Percentiles rank a stretch among this genome's conserved stretches.
These are phyloP conservation scores for Pelargonium fulgidum DNA, from an alignment of 441 rosid genomes.

Conservation along the genomic window DNA sequence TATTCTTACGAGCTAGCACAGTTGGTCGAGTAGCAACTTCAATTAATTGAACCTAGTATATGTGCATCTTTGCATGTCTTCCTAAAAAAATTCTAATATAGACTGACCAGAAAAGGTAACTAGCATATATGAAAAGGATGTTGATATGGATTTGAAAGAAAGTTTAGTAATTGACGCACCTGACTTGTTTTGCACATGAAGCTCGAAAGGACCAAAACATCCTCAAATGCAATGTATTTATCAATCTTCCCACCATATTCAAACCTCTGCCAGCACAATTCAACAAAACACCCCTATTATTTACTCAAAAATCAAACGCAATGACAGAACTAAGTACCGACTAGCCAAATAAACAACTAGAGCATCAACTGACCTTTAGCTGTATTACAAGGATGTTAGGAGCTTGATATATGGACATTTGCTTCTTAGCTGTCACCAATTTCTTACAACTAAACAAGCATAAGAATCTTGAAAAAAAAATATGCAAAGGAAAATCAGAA, in stretches of 20 bases:
- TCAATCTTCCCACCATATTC: slow-evolving; percentile 86
- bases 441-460: slow-evolving; percentile 75
- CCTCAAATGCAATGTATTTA: slow-evolving; percentile 66
- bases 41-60: neutral
- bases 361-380: slow-evolving; percentile 52
- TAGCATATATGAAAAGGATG: neutral
- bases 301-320: slow-evolving; percentile 23
- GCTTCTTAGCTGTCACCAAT: slow-evolving; percentile 90
- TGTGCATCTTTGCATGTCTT: neutral
- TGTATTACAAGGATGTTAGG: slow-evolving; percentile 88
- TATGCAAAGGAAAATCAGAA: neutral
- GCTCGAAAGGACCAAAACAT: slow-evolving; percentile 66
- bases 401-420: slow-evolving; percentile 79
- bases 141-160: neutral
- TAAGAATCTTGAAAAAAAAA: slow-evolving; percentile 13
- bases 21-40: neutral
- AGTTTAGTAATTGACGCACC: slow-evolving; percentile 34
- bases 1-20: neutral
- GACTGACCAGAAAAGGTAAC: neutral
- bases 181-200: slow-evolving; percentile 83
- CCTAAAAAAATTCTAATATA: neutral
- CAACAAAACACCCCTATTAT: slow-evolving; percentile 15
- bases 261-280: slow-evolving; percentile 58
- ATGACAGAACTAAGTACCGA: slow-evolving; percentile 13
- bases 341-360: neutral